phyloP scores from a whole-genome alignment of 208 protist genomes.

The Crithidia brevicula region DNA sequence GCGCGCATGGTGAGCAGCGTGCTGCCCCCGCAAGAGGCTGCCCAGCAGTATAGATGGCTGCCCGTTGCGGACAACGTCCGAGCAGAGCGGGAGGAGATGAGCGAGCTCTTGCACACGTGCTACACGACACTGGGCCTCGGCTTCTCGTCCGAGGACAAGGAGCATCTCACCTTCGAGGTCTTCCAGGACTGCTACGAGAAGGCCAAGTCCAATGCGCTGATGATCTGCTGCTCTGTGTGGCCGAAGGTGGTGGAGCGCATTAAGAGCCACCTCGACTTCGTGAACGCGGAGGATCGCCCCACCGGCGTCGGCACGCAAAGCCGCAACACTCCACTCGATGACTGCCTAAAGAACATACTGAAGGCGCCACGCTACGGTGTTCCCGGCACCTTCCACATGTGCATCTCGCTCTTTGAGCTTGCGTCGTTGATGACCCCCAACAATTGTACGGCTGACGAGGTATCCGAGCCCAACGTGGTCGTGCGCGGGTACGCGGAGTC shows the following conservation, averaged over 20 bases:
- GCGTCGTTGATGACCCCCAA: slow-evolving; percentile 37
- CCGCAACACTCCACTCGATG: slow-evolving; percentile 20
- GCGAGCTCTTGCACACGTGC: slow-evolving; percentile 33
- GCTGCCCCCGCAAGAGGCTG: slow-evolving; percentile 46
- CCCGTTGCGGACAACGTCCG: slow-evolving; percentile 29
- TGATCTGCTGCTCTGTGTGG: slow-evolving; percentile 55
- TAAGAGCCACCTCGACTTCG: slow-evolving; percentile 43
- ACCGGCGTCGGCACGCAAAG: neutral
- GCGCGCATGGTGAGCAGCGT: slow-evolving; percentile 58
- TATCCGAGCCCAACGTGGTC: slow-evolving; percentile 30
- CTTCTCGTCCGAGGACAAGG: slow-evolving; percentile 53
- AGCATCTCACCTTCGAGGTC: slow-evolving; percentile 53
- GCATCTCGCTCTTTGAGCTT: slow-evolving; percentile 63
- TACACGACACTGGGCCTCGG: slow-evolving; percentile 38
- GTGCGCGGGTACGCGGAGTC: slow-evolving; percentile 38
- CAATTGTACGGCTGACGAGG: slow-evolving; percentile 25
- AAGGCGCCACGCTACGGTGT: slow-evolving; percentile 48
- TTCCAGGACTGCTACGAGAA: slow-evolving; percentile 75
- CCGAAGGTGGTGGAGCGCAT: slow-evolving; percentile 44
- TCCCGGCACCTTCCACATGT: slow-evolving; percentile 55
- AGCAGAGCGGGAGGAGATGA: slow-evolving; percentile 22
- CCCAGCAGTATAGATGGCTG: slow-evolving; percentile 71
- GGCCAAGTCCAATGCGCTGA: slow-evolving; percentile 65
- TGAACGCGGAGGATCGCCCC: slow-evolving; percentile 34
- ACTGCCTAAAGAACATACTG: slow-evolving; percentile 32